These are phyloP conservation scores for Salvia splendens DNA, from an alignment of 257 asterid species.

Conservation along the genomic window DNA sequence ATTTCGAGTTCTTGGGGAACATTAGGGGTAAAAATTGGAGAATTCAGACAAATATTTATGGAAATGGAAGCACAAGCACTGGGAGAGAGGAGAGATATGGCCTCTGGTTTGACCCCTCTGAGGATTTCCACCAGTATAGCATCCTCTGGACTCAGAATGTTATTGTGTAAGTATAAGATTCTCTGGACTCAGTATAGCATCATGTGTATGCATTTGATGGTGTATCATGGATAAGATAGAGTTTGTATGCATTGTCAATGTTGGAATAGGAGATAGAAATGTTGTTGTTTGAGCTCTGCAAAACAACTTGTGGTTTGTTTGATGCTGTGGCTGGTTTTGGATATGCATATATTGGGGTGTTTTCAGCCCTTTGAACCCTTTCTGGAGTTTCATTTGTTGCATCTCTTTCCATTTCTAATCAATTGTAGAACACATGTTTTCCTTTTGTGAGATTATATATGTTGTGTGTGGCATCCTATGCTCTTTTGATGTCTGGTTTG, in stretches of 20 bases:
- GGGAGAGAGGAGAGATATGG: slow-evolving; percentile 93
- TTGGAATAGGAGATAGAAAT: background rate
- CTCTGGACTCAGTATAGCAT: no score
- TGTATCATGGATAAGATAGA: slow-evolving; percentile 37
- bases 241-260: background rate
- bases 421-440: slow-evolving; percentile 24
- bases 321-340: slow-evolving; percentile 28
- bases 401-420: slow-evolving; percentile 17
- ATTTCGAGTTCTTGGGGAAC: slow-evolving; percentile 86
- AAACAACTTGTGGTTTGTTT: slow-evolving; percentile 31
- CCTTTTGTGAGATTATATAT: slow-evolving; percentile 30
- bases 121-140: slow-evolving; percentile 75
- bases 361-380: slow-evolving; percentile 27
- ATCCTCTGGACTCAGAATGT: slow-evolving; percentile 63
- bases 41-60: slow-evolving; percentile 82
- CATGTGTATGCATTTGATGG: no score
- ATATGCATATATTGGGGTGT: slow-evolving; percentile 3
- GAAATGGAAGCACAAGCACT: slow-evolving; percentile 75
- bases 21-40: slow-evolving; percentile 85
- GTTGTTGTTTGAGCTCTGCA: background rate
- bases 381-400: slow-evolving; percentile 21
- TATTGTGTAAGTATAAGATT: no score
- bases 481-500: slow-evolving; percentile 16
- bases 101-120: slow-evolving; percentile 90
- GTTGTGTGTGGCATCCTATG: background rate